These are phyloP conservation scores for Elaeis guineensis DNA, from an alignment of 176 grass and related monocot genomes.

Conservation along the genomic window DNA sequence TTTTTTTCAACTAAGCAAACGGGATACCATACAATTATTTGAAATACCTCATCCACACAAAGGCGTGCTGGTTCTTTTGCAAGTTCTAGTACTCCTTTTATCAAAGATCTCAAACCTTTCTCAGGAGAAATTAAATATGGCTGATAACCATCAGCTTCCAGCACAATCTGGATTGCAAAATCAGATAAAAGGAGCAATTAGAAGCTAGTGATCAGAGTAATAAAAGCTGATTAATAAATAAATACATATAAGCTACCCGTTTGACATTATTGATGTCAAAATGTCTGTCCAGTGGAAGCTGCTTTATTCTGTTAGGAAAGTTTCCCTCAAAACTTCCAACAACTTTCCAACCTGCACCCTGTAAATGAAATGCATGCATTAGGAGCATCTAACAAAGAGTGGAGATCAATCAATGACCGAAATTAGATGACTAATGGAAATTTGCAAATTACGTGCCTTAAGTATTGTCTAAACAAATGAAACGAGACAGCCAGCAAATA, in stretches of 20 bases:
- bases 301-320: conserved; percentile 75
- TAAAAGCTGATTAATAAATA: conserved; percentile 4
- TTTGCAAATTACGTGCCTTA: too few relatives aligned
- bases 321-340: conserved; percentile 78
- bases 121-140: conserved; percentile 85
- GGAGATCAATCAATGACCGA: too few relatives aligned
- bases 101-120: conserved; percentile 70
- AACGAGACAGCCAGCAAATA: too few relatives aligned
- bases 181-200: not conserved
- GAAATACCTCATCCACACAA: conserved; percentile 73
- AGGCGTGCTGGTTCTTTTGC: conserved; percentile 78
- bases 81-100: conserved; percentile 66
- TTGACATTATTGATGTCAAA: conserved; percentile 95
- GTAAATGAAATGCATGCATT: not conserved
- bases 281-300: conserved; percentile 73
- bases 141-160: conserved; percentile 83
- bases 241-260: conserved; percentile 37
- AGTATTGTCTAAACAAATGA: too few relatives aligned
- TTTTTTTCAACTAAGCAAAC: too few relatives aligned
- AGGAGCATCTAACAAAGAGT: too few relatives aligned
- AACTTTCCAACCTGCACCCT: conserved; percentile 80
- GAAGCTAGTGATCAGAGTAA: not conserved
- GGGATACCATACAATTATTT: not conserved
- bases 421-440: too few relatives aligned
- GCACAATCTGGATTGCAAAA: conserved; percentile 48